Percentiles rank a stretch among this genome's conserved stretches.
Conservation (phyloP, 2,329 filamentous ascomycete genomes). For the Aspergillus luchuensis region DNA sequence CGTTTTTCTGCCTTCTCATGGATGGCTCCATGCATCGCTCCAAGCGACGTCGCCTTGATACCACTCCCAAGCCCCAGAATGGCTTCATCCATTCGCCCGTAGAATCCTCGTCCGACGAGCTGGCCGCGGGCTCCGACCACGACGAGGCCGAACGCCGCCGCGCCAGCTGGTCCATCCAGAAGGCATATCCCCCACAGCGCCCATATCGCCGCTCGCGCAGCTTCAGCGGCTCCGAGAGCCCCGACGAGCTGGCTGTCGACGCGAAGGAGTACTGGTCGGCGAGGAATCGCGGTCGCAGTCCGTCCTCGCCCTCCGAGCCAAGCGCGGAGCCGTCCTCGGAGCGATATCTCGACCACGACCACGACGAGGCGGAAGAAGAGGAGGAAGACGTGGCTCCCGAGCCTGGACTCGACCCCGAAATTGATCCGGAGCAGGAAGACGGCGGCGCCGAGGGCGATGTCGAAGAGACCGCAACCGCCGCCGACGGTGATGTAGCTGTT, state of each 20-base stretch:
- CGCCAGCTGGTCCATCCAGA: conserved; percentile 38
- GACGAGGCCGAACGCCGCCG: conserved; percentile 39
- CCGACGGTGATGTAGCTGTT: conserved; percentile 17
- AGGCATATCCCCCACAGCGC: conserved; percentile 33
- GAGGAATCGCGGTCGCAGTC: conserved; percentile 31
- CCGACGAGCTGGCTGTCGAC: conserved; percentile 50
- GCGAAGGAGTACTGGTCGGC: conserved; percentile 40
- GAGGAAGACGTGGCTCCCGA: neutral
- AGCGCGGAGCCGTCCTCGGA: conserved; percentile 1
- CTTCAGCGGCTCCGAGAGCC: conserved; percentile 40
- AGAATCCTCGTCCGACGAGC: conserved; percentile 45
- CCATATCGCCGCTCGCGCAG: conserved; percentile 29
- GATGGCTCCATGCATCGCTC: conserved; percentile 27
- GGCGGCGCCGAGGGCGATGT: conserved; percentile 16
- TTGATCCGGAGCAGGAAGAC: neutral
- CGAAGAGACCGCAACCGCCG: conserved; percentile 23
- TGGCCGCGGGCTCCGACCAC: conserved; percentile 39
- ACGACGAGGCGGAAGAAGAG: neutral
- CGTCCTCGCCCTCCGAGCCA: conserved; percentile 12
- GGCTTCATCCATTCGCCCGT: conserved; percentile 27
- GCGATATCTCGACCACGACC: neutral
- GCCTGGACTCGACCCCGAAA: neutral
- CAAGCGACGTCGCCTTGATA: conserved; percentile 38
- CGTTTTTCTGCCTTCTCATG: conserved; percentile 18
- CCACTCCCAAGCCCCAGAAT: conserved; percentile 18